Base-by-base conservation (phyloP, 495 filamentous ascomycete species). In the Glarea lozoyensis region DNA sequence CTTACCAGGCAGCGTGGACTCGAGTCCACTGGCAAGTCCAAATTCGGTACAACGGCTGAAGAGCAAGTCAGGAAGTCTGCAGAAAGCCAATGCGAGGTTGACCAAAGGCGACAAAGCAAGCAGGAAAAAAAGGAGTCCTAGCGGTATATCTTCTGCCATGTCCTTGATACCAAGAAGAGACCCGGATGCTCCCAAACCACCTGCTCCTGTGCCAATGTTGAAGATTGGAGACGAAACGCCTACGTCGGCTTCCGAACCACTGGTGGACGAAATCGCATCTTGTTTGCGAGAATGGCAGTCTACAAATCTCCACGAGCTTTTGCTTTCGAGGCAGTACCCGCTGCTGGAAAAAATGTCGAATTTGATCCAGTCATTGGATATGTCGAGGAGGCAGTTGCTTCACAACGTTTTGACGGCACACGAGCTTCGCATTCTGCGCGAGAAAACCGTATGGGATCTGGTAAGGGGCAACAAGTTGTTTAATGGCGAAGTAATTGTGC, bases 251-350 rank as follows among this genome's bases (percentile, higher is more conserved):
- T 76, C 84, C 18, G 92, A 99, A 59, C 92, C 92, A 2, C 66
- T 99, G 43, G 88, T 99, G 10, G 93, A 97, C 60, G 92, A 99
- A 58, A 96, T 97, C 57, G 88, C 89, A 13, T 94, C 87, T 5
- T 97, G 90, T 58, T 64, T 99, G 22, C 78, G 90, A 19, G 92
- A 99, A 69, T 99, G 92, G 92, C 89, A 99, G 61, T 92, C 89
- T 13, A 94, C 86, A 11, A 94, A 95, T 56, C 73, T 98, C 32
- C 93, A 97, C 61, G 89, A 94, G 60, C 66, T 96, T n/a, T 68
- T 97, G 1, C 73, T 99, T 10, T 75, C 75, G 30, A 73, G 85
- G 34, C 77, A 86, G 54, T 97, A 99, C 65, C 64, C 70, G 27
- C 69, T 80, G 38, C 72, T 97, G 25, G 87, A 93, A 48, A 80